Evolutionary conservation across 1,284 basidiomycete genomes (phyloP).

Genomic region (Cryptococcus sp.): DNA sequence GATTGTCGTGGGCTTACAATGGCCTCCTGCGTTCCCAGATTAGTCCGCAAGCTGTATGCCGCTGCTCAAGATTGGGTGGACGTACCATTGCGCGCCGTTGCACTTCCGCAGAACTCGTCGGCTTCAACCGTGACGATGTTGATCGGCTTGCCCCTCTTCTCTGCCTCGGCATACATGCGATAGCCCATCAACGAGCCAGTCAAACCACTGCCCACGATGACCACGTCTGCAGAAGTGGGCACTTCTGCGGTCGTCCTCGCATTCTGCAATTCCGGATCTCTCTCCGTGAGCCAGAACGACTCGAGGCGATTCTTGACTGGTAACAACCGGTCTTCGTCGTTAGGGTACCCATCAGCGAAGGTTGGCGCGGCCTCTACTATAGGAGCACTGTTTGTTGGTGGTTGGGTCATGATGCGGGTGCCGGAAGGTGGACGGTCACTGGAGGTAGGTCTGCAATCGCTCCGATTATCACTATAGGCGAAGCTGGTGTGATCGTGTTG

Average conservation of each 20-base stretch:
- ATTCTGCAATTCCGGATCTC: constrained; percentile 26
- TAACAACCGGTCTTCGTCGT: constrained; percentile 12
- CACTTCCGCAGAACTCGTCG: constrained; percentile 41
- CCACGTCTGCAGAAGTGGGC: constrained; percentile 32
- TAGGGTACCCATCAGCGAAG: no score
- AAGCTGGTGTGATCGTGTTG: no score
- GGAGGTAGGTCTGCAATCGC: no score
- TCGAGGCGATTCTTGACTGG: constrained; percentile 28
- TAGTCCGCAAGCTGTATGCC: not conserved
- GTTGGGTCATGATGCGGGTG: no score
- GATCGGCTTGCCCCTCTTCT: constrained; percentile 15
- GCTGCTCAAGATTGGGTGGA: not conserved
- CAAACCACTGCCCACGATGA: constrained; percentile 43
- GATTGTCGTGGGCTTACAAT: constrained; percentile 43
- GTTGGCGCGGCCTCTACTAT: no score
- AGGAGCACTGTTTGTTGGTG: no score
- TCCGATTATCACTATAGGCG: no score
- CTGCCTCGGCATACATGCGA: constrained; percentile 24
- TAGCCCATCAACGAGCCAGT: constrained; percentile 40
- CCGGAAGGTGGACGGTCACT: no score
- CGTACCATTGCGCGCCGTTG: constrained; percentile 45
- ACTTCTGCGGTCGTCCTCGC: constrained; percentile 28
- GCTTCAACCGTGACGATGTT: constrained; percentile 46
- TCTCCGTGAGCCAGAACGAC: constrained; percentile 34
- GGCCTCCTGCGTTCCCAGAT: constrained; percentile 24